These are phyloP conservation scores for Stephania japonica DNA, from an alignment of 164 flowering plant genomes.

Conservation along the genomic window DNA sequence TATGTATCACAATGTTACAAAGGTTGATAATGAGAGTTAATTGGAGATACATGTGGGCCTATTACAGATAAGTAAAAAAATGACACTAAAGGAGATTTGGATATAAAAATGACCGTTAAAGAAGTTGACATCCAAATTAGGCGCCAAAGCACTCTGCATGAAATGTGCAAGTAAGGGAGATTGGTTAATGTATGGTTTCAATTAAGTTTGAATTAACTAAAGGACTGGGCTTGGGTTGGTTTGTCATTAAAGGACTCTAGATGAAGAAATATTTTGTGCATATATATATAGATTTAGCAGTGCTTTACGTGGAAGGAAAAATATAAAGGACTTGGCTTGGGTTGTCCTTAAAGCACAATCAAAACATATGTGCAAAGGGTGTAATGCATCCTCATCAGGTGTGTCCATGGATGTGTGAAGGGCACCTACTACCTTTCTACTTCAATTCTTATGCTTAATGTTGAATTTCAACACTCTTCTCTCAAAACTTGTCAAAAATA, in stretches of 20 bases:
- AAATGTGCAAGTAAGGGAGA: slow-evolving; percentile 1
- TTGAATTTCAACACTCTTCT: not conserved
- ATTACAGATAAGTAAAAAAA: slow-evolving; percentile 17
- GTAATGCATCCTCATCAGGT: slow-evolving; percentile 13
- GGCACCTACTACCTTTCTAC: not conserved
- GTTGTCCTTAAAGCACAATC: slow-evolving; percentile 67
- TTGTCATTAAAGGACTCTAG: no score
- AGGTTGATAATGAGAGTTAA: slow-evolving; percentile 13
- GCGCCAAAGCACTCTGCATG: slow-evolving; percentile 32
- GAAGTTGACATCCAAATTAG: slow-evolving; percentile 28
- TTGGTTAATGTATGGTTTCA: not conserved
- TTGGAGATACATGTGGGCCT: slow-evolving; percentile 6
- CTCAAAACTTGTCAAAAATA: no score
- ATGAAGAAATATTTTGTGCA: no score
- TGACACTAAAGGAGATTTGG: slow-evolving; percentile 20
- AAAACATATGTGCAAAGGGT: slow-evolving; percentile 12
- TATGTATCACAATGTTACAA: not conserved
- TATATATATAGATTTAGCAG: no score
- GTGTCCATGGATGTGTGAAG: not conserved
- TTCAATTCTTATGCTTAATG: not conserved
- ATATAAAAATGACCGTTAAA: slow-evolving; percentile 17
- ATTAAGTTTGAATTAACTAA: not conserved
- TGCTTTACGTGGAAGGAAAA: slow-evolving; percentile 49
- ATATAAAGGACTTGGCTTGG: slow-evolving; percentile 20
- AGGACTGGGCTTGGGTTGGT: not conserved